Evolutionary conservation across 345 rosid species (phyloP), one percentile per base, ranked within the genome.

Genomic region (Cardiospermum halicacabum): DNA sequence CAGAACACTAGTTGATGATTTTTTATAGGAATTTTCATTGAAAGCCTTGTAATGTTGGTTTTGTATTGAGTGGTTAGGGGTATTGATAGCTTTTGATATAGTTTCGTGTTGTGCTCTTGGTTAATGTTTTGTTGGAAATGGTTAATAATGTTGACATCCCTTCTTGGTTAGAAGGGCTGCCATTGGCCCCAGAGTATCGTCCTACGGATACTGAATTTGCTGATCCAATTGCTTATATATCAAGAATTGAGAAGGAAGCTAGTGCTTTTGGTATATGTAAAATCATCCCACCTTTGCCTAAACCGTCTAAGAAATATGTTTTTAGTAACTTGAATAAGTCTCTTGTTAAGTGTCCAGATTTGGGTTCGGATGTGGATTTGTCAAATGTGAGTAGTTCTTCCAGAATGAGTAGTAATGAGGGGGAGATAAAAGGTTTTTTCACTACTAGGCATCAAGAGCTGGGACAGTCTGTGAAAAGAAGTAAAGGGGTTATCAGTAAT

Each of bases 131-230:
- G 55, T 66, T 62, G 56, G 63, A 71, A 39, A 89, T 92, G 98
- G 92, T 89, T 69, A 49, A 49, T 69, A 84, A 79, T 77, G 94
- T 88, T 72, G 96, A 95, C 67, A 84, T 91, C 59, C 97, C 97
- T 26, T 73, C 74, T 72, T 95, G 99, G 99, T 81, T 95, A n/a
- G 70, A 89, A 66, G 82, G 73, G 64, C 71, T 91, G 89, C 96
- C 94, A 13, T 65, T 84, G 69, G 99, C 99, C 39, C 99, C 99
- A 9, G 96, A 82, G 68, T 95, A 80, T 66, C 76, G 90, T 53
- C 99, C 99, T 12, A 91, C 98, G 0, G 99, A 95, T 66, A 95
- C 99, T 25, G 99, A 95, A 78, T 91, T 95, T 53, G 89, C 98
- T 16, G 99, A 95, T 80, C 99, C 98, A 53, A 84, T 95, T 73